Evolutionary conservation across 805 yeast species (phyloP).

Genomic region (Wickerhamomyces rabaulensis): DNA sequence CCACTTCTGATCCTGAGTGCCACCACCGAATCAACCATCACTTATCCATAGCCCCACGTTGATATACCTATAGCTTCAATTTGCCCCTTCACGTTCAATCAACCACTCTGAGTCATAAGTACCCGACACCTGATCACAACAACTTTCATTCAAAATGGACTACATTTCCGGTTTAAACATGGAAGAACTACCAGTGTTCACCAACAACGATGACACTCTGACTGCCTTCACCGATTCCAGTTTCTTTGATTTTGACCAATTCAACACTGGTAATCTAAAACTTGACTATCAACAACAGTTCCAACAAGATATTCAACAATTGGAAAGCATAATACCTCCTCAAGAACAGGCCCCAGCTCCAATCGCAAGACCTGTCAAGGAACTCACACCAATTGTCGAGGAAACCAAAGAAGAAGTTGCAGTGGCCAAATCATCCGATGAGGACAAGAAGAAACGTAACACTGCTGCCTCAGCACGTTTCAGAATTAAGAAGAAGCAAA

Average conservation of each 20-base stretch:
- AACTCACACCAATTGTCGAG: background rate
- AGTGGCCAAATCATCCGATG: slow-evolving; percentile 2
- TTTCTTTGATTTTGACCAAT: slow-evolving; percentile 22
- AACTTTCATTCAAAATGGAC: no score
- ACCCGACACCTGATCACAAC: no score
- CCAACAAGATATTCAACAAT: slow-evolving; percentile 1
- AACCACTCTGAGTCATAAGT: no score
- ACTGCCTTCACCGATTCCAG: slow-evolving; percentile 16
- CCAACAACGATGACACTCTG: slow-evolving; percentile 4
- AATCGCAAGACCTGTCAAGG: background rate
- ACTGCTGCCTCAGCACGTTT: slow-evolving; percentile 65
- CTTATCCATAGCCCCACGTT: background rate
- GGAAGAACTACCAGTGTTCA: slow-evolving; percentile 6
- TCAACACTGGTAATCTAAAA: slow-evolving; percentile 9
- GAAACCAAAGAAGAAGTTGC: background rate
- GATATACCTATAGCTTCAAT: background rate
- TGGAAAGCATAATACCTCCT: background rate
- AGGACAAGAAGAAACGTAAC: slow-evolving; percentile 51
- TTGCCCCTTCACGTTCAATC: background rate
- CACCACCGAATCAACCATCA: no score
- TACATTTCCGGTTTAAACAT: slow-evolving; percentile 16
- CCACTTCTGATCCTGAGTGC: no score
- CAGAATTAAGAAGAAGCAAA: slow-evolving; percentile 54
- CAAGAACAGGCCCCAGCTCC: background rate
- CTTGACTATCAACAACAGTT: slow-evolving; percentile 4